Conservation (phyloP, 163 green algal genomes). For the Scenedesmus sp. region DNA sequence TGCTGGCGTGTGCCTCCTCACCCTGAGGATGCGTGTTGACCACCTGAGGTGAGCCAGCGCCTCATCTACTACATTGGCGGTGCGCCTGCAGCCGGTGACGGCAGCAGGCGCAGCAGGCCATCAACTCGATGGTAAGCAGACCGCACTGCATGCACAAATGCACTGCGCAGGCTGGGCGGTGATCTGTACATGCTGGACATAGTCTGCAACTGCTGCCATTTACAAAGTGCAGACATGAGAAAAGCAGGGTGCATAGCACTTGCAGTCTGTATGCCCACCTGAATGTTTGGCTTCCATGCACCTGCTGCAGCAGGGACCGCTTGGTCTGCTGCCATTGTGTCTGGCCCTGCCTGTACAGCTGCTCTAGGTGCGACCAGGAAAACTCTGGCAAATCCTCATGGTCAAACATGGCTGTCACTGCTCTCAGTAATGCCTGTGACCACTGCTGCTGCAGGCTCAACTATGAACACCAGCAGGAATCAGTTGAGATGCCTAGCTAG, state of each 20-base stretch:
- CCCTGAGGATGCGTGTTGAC: conserved; percentile 31
- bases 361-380: conserved; percentile 5
- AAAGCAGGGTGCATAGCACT: neutral
- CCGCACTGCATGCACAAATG: neutral
- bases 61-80: conserved; percentile 32
- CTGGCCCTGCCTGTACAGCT: conserved; percentile 2
- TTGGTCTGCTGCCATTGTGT: neutral
- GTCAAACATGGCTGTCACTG: conserved; percentile 9
- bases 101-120: neutral
- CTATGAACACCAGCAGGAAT: neutral
- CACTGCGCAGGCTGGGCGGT: neutral
- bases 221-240: neutral
- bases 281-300: conserved; percentile 17
- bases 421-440: neutral
- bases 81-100: neutral
- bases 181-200: neutral
- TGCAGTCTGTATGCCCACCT: neutral
- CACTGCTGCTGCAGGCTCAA: neutral
- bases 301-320: conserved; percentile 9
- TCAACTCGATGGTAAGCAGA: neutral
- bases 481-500: neutral
- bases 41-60: conserved; percentile 41
- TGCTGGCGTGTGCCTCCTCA: neutral
- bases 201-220: neutral
- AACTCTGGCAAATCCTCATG: conserved; percentile 21